A percentile compares a stretch with the other conserved stretches of the same genome.
Conservation (phyloP, 495 filamentous ascomycete species). For the Hypoxylon fuscum region DNA sequence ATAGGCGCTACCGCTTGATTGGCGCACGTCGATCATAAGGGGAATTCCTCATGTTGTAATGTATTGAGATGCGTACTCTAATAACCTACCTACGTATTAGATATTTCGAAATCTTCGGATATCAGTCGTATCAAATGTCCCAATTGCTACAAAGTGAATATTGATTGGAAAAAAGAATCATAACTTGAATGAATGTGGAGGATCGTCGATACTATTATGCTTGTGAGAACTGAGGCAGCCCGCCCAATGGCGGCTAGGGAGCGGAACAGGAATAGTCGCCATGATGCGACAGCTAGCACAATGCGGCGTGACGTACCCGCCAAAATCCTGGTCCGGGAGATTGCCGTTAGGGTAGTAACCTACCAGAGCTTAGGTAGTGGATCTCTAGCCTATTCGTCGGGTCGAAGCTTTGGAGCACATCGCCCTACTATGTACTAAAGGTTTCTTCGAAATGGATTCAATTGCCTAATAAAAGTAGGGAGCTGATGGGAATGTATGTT, state of each 20-base stretch:
- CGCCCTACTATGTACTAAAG: neutral
- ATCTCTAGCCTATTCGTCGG: neutral
- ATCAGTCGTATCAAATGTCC: too few species aligned
- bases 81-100: too few species aligned
- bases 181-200: too few species aligned
- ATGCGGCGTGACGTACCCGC: slow-evolving; percentile 19
- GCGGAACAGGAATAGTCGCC: neutral
- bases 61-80: neutral
- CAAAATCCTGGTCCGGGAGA: slow-evolving; percentile 2
- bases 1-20: slow-evolving; percentile 7
- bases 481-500: too few species aligned
- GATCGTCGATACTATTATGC: too few species aligned
- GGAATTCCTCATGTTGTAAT: neutral
- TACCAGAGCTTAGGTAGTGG: neutral
- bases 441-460: too few species aligned
- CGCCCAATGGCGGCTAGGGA: slow-evolving; percentile 18
- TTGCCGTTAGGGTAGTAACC: neutral
- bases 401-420: too few species aligned
- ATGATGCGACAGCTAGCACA: slow-evolving; percentile 16
- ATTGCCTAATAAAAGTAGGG: too few species aligned
- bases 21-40: slow-evolving; percentile 14
- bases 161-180: too few species aligned
- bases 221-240: slow-evolving; percentile 26
- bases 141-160: too few species aligned
- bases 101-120: too few species aligned